Percentiles rank a stretch among this genome's conserved stretches.
These are phyloP conservation scores for Globisporangium paddicum DNA, from an alignment of 352 stramenopile species.

Conservation along the genomic window DNA sequence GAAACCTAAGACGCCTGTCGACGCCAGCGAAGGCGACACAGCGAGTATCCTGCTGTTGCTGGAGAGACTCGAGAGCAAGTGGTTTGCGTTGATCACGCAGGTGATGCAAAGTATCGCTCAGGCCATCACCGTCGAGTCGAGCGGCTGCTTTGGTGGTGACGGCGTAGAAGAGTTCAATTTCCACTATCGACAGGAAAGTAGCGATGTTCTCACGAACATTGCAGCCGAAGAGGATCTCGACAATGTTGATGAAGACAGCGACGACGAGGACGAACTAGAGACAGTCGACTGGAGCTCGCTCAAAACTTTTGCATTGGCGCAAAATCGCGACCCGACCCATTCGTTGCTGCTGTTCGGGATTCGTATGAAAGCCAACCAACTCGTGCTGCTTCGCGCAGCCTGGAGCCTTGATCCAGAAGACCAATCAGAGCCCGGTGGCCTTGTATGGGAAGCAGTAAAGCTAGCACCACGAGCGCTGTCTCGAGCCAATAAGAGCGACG, in stretches of 20 bases:
- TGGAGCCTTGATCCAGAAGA: slow-evolving; percentile 5
- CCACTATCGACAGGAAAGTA: slow-evolving; percentile 18
- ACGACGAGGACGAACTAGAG: slow-evolving; percentile 33
- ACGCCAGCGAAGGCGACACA: not conserved
- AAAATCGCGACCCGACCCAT: slow-evolving; percentile 4
- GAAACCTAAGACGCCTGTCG: not conserved
- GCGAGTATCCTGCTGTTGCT: slow-evolving; percentile 12
- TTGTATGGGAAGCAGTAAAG: slow-evolving; percentile 20
- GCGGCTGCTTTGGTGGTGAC: slow-evolving; percentile 23
- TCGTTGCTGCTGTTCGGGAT: slow-evolving; percentile 27
- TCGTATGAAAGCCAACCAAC: slow-evolving; percentile 19
- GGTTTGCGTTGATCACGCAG: slow-evolving; percentile 25
- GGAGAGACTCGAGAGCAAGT: slow-evolving; percentile 33
- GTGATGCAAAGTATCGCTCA: slow-evolving; percentile 22
- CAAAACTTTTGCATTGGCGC: slow-evolving; percentile 14
- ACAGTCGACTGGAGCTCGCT: slow-evolving; percentile 54
- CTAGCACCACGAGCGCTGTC: not conserved
- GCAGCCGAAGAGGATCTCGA: not conserved
- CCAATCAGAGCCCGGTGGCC: slow-evolving; percentile 8
- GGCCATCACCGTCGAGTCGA: slow-evolving; percentile 16
- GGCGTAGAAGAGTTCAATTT: slow-evolving; percentile 36
- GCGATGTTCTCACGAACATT: slow-evolving; percentile 8
- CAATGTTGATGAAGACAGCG: slow-evolving; percentile 7
- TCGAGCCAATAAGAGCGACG: not conserved
- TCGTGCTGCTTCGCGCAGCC: slow-evolving; percentile 24